Evolutionary conservation across 495 filamentous ascomycete genomes (phyloP).

Genomic region (Xylaria sp.): DNA sequence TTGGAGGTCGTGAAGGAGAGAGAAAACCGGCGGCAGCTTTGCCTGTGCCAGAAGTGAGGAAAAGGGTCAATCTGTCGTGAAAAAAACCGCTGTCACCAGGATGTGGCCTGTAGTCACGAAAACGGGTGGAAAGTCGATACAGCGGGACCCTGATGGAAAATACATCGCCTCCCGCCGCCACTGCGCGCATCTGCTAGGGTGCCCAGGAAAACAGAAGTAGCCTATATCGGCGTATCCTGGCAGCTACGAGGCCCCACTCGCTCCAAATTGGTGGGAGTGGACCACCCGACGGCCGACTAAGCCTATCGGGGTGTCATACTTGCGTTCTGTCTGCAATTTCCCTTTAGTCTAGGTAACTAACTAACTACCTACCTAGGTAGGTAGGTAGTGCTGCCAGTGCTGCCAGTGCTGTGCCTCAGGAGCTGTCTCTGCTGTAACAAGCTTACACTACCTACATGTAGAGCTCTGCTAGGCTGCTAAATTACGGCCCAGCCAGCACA

Average conservation of each 20-base stretch:
- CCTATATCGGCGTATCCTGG: not conserved
- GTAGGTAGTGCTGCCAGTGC: not conserved
- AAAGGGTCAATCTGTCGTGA: conserved; percentile 30
- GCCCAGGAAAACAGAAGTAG: not conserved
- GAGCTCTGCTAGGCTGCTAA: not conserved
- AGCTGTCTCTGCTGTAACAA: not conserved
- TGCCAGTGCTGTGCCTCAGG: not conserved
- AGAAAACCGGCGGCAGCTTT: conserved; percentile 21
- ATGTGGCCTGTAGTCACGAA: conserved; percentile 20
- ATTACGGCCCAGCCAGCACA: conserved; percentile 12
- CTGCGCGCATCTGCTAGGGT: not conserved
- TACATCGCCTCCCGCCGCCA: not conserved
- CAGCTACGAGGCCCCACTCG: conserved; percentile 15
- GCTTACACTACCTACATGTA: no score
- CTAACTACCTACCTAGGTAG: no score
- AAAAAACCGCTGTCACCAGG: conserved; percentile 25
- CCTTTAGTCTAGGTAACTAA: no score
- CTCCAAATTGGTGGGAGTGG: conserved; percentile 27
- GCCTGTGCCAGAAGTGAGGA: conserved; percentile 22
- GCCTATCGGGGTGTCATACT: conserved; percentile 26
- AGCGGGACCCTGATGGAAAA: conserved; percentile 5
- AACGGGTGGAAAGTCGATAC: conserved; percentile 3
- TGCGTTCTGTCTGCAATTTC: conserved; percentile 19
- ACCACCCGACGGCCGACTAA: conserved; percentile 17
- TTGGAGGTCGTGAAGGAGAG: conserved; percentile 30